These are phyloP conservation scores for Euphorbia tirucalli DNA, from an alignment of 345 rosid genomes.

Conservation along the genomic window DNA sequence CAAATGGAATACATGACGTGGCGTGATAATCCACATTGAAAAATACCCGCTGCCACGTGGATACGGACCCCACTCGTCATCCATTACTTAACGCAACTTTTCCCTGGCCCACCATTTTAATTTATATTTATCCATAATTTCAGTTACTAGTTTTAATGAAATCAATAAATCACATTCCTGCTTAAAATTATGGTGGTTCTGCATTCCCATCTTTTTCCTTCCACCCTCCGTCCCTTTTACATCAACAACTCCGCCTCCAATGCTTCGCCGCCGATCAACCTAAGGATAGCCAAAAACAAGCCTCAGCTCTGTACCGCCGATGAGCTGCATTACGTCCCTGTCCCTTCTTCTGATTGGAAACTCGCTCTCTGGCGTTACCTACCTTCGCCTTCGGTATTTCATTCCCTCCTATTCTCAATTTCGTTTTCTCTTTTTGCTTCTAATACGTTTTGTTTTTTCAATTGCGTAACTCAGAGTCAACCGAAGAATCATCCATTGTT, in stretches of 20 bases:
- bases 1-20: too few relatives aligned
- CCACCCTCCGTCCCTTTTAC: neutral
- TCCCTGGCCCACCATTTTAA: too few relatives aligned
- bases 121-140: too few relatives aligned
- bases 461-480: slow-evolving; percentile 35
- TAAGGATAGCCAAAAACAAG: slow-evolving; percentile 14
- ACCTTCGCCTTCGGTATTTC: slow-evolving; percentile 47
- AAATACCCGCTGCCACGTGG: too few relatives aligned
- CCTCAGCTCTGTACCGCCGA: slow-evolving; percentile 51
- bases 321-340: slow-evolving; percentile 49
- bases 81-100: neutral
- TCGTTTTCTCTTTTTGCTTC: neutral
- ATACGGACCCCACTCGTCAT: neutral
- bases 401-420: neutral
- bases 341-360: slow-evolving; percentile 41
- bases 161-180: too few relatives aligned
- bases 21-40: too few relatives aligned
- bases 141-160: too few relatives aligned
- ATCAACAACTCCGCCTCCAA: neutral
- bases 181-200: neutral
- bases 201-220: neutral
- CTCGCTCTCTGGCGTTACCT: slow-evolving; percentile 61
- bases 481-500: slow-evolving; percentile 72
- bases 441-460: neutral
- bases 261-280: neutral